Percentiles rank a stretch among this genome's conserved stretches.
Conservation (phyloP, 176 grass and related monocot species). For the Dendrocalamus sinicus region DNA sequence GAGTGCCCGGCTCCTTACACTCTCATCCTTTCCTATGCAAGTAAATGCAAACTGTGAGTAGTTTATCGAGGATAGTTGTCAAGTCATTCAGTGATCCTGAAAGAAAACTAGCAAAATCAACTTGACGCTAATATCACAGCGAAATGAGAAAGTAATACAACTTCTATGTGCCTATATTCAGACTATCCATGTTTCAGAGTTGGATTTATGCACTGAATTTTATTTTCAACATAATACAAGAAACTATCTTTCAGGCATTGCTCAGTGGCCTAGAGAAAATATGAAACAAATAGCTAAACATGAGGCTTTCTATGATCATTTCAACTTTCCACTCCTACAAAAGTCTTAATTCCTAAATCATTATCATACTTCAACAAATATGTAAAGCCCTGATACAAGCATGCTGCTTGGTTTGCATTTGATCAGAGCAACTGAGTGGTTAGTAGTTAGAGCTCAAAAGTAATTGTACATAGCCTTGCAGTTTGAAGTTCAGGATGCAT, state of each 20-base stretch:
- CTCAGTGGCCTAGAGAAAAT: neutral
- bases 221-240: conserved; percentile 8
- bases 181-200: neutral
- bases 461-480: neutral
- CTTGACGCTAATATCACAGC: neutral
- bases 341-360: neutral
- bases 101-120: conserved; percentile 23
- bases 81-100: neutral
- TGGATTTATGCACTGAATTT: neutral
- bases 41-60: conserved; percentile 32
- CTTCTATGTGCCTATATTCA: neutral
- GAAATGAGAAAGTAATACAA: neutral
- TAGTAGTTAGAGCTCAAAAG: conserved; percentile 11
- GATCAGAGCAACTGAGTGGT: neutral
- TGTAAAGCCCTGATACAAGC: neutral
- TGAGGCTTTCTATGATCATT: neutral
- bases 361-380: neutral
- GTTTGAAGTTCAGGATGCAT: conserved; percentile 9
- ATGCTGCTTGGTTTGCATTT: conserved; percentile 6
- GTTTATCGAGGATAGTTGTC: neutral
- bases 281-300: neutral
- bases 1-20: conserved; percentile 72
- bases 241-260: conserved; percentile 12
- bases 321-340: neutral
- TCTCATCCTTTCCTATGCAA: conserved; percentile 72